Conservation (phyloP, 225 moss, liverwort and hornwort genomes). For the Polytrichum formosum region DNA sequence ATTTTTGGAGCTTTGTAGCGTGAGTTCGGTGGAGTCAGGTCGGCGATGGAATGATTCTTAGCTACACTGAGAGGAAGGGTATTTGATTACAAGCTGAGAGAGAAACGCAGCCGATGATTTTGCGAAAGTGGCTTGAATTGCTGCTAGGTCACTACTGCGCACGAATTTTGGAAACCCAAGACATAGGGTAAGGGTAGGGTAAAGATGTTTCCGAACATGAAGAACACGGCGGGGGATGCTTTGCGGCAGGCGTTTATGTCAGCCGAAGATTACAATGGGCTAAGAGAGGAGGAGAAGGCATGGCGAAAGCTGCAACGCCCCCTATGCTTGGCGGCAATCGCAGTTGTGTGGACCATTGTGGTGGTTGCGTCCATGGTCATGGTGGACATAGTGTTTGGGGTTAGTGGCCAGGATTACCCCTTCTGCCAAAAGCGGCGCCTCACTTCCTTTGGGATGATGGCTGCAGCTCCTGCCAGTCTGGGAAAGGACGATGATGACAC, state of each 20-base stretch:
- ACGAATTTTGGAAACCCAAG: too few relatives aligned
- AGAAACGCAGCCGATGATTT: too few relatives aligned
- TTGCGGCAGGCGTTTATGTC: constrained; percentile 93
- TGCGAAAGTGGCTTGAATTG: too few relatives aligned
- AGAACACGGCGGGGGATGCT: constrained; percentile 71
- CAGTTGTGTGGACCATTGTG: constrained; percentile 57
- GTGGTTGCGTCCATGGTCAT: constrained; percentile 56
- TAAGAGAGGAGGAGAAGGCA: constrained; percentile 79
- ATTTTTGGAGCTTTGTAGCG: too few relatives aligned
- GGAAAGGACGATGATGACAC: constrained; percentile 10
- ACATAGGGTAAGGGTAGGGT: too few relatives aligned
- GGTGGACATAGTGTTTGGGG: constrained; percentile 77
- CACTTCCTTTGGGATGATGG: constrained; percentile 18
- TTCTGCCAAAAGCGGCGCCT: constrained; percentile 78
- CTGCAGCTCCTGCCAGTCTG: constrained; percentile 15
- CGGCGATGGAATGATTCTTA: too few relatives aligned
- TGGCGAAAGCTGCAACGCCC: constrained; percentile 72
- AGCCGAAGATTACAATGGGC: constrained; percentile 64
- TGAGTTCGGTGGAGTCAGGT: too few relatives aligned
- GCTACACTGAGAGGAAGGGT: too few relatives aligned
- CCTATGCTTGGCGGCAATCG: constrained; percentile 52
- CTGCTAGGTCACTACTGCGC: too few relatives aligned
- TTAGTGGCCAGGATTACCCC: constrained; percentile 62
- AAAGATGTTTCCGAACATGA: constrained; percentile 21
- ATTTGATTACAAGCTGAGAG: too few relatives aligned